Evolutionary conservation across 345 rosid species (phyloP).

Genomic region (Murraya paniculata): DNA sequence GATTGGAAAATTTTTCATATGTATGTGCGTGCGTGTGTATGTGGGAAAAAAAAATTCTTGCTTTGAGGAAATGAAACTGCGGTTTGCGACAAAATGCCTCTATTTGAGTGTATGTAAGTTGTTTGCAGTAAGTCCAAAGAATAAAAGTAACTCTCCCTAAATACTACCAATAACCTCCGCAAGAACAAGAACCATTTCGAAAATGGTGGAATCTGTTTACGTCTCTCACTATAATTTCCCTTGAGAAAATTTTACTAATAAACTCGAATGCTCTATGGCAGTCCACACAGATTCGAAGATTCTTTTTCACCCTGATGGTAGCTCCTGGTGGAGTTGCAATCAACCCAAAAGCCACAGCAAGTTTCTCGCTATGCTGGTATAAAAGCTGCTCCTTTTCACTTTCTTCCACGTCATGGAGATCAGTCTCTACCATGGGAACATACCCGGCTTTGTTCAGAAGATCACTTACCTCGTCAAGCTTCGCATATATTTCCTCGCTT

Average conservation of each 20-base stretch:
- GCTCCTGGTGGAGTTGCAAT: conserved; percentile 54
- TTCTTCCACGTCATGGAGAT: conserved; percentile 54
- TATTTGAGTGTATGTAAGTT: neutral
- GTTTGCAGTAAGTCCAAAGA: neutral
- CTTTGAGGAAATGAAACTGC: too few relatives aligned
- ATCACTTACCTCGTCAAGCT: conserved; percentile 50
- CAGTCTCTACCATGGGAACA: conserved; percentile 53
- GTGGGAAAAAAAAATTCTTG: too few relatives aligned
- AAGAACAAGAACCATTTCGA: conserved; percentile 60
- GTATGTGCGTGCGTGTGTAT: too few relatives aligned
- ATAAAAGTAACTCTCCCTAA: neutral
- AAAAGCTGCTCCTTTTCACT: conserved; percentile 52
- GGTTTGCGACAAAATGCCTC: neutral
- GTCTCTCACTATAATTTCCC: conserved; percentile 65
- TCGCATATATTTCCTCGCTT: conserved; percentile 48
- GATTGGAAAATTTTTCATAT: too few relatives aligned
- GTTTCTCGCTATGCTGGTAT: conserved; percentile 58
- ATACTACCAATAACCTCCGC: conserved; percentile 59
- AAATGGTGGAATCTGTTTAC: conserved; percentile 62
- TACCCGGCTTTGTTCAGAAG: conserved; percentile 50
- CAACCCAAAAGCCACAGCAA: conserved; percentile 66
- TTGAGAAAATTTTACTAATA: conserved; percentile 46
- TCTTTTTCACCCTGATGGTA: conserved; percentile 65
- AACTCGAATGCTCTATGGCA: conserved; percentile 52
- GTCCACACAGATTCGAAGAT: conserved; percentile 57